phyloP scores from a whole-genome alignment of 1,139 yeast genomes.

The Schizosaccharomyces versatilis region DNA sequence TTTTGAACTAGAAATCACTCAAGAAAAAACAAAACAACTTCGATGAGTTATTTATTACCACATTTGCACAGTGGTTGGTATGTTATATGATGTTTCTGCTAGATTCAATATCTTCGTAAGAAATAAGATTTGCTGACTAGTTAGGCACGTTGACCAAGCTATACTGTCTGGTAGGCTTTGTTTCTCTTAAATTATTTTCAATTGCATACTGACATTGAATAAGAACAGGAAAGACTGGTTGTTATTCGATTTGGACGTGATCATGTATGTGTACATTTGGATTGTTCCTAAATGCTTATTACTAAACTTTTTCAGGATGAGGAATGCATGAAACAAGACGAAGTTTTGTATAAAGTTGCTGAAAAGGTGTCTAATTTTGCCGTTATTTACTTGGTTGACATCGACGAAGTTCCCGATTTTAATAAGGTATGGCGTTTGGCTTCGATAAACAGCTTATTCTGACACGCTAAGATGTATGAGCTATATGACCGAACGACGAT shows the following conservation, averaged over 20 bases:
- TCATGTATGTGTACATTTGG: constrained; percentile 8
- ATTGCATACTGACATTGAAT: constrained; percentile 17
- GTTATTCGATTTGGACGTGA: constrained; percentile 76
- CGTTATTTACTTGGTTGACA: constrained; percentile 59
- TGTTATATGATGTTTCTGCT: neutral
- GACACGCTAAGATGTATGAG: constrained; percentile 48
- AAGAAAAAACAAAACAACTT: neutral
- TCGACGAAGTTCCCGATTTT: constrained; percentile 73
- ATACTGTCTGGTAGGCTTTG: constrained; percentile 26
- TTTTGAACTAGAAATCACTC: too few species aligned
- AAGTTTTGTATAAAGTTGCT: constrained; percentile 51
- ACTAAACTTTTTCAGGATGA: constrained; percentile 23
- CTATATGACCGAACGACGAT: constrained; percentile 73
- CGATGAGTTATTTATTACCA: constrained; percentile 33
- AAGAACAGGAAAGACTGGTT: constrained; percentile 69
- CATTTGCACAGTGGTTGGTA: constrained; percentile 64
- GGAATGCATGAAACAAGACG: constrained; percentile 82
- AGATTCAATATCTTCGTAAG: neutral
- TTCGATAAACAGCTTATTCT: neutral
- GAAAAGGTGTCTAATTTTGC: constrained; percentile 78
- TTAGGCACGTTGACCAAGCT: constrained; percentile 76
- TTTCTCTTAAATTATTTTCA: neutral
- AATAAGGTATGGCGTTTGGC: constrained; percentile 23
- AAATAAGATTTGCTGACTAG: constrained; percentile 18
- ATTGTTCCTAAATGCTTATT: constrained; percentile 4